These are phyloP conservation scores for Acorus gramineus DNA, from an alignment of 106 monocot species.

Conservation along the genomic window DNA sequence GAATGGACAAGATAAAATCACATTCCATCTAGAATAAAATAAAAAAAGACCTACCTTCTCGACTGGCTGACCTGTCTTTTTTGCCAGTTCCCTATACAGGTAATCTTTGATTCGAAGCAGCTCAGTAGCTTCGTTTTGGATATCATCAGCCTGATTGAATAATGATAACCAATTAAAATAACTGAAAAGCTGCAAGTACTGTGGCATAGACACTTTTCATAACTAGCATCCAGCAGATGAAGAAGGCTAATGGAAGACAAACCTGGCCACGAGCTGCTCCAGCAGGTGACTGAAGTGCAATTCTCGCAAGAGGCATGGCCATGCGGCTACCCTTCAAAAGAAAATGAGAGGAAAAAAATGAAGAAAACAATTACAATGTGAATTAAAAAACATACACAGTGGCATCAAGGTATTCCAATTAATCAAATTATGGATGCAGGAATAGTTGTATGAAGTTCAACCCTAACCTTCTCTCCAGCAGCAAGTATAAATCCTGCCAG, in stretches of 20 bases:
- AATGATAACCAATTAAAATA: background rate
- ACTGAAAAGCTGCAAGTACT: background rate
- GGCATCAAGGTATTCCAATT: no score
- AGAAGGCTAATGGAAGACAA: constrained; percentile 5
- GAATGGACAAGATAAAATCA: background rate
- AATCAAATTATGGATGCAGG: no score
- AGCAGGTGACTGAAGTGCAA: constrained; percentile 82
- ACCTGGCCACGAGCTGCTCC: constrained; percentile 96
- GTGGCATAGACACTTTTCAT: background rate
- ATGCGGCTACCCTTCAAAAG: constrained; percentile 66
- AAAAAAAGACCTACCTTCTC: constrained; percentile 41
- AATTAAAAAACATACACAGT: no score
- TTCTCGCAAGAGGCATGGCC: constrained; percentile 68
- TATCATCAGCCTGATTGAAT: constrained; percentile 72
- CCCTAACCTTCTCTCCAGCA: constrained; percentile 86
- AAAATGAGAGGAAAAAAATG: constrained; percentile 1
- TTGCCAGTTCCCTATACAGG: constrained; percentile 61
- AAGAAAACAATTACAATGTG: background rate
- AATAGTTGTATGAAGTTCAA: background rate
- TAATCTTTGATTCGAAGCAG: constrained; percentile 71
- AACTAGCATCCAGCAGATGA: background rate
- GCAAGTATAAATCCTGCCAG: constrained; percentile 93
- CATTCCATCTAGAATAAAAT: background rate
- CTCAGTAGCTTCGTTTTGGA: constrained; percentile 86
- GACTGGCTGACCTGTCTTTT: constrained; percentile 79